Evolutionary conservation across 768 basidiomycete genomes (phyloP).

Genomic region (Leccinum aurantiacum): DNA sequence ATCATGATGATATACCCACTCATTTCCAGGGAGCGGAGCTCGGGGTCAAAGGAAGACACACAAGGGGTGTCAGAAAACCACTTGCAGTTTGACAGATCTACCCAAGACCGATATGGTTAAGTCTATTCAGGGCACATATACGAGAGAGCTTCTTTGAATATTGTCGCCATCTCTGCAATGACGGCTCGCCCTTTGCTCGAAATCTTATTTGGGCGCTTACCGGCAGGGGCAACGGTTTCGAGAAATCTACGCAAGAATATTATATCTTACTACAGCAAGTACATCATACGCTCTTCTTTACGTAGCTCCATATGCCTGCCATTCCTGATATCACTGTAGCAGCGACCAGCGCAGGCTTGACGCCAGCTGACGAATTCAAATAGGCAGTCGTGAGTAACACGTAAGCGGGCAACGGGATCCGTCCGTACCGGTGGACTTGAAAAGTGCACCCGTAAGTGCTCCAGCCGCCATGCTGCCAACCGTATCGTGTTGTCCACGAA

Average conservation of each 20-base stretch:
- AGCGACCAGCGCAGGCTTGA: constrained; percentile 85
- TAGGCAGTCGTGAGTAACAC: constrained; percentile 39
- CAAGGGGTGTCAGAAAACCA: constrained; percentile 36
- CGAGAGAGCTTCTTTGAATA: constrained; percentile 32
- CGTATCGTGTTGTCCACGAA: constrained; percentile 89
- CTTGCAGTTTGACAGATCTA: constrained; percentile 34
- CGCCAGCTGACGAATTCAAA: constrained; percentile 68
- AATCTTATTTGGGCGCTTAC: constrained; percentile 33
- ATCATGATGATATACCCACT: constrained; percentile 38
- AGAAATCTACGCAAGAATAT: constrained; percentile 45
- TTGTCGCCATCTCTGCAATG: constrained; percentile 23
- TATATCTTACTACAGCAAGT: constrained; percentile 41
- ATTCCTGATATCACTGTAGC: constrained; percentile 86
- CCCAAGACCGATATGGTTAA: constrained; percentile 34
- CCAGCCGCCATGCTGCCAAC: constrained; percentile 92
- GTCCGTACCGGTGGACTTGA: constrained; percentile 87
- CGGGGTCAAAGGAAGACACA: constrained; percentile 40
- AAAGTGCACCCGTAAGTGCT: constrained; percentile 84
- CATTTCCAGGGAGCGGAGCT: constrained; percentile 42
- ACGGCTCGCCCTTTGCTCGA: constrained; percentile 15
- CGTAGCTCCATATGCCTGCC: constrained; percentile 92
- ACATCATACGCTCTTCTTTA: constrained; percentile 84
- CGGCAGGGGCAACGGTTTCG: constrained; percentile 12
- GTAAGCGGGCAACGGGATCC: constrained; percentile 33
- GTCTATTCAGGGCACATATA: constrained; percentile 31